Base-by-base conservation (phyloP, 192 early-diverging fungal species). In the Spinellus fusiger region DNA sequence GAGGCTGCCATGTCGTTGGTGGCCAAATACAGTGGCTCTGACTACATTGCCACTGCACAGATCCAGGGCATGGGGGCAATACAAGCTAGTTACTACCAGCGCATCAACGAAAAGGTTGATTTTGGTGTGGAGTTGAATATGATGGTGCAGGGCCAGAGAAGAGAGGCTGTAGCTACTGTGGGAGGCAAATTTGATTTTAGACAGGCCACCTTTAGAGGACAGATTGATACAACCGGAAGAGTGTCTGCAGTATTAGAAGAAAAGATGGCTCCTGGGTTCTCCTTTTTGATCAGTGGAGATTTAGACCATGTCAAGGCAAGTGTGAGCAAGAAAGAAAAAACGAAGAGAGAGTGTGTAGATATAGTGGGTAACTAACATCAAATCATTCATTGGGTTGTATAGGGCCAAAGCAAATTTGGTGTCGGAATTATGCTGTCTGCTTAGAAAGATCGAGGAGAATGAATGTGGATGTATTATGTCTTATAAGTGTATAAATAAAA, bases 121-220 rank as follows among this genome's bases (percentile, higher is more conserved):
- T 87, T 96, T 22, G 93, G 84, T 32, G 84, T 91, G 6, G 96
- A 99, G 80, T 75, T 95, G 26, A 91, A 98, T 73, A 64, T 93
- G 61, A 68, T 95, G 56, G 77, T 68, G 9, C 73, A 75, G 22
- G 82, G 73, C 48, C 88, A 86, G 3, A 78, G 91, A 49, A 82
- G 94, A 55, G 94, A 97, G 54, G 97, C 91, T 38, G 82, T 95
- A 57, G 92, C 90, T 57, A 89, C 91, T 15, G 88, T 94, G n/a
- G 95, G 93, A 44, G 96, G 92, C 72, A 99, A 99, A 81, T 92
- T 95, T 57, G 95, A 97, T 64, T 97, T 97, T 66, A 83, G 93
- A 46, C 82, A 83, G 34, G 85, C 94, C 28, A 96, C 90, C 33
- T 86, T 99, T 70, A 80, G 95, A 56, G 93, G 91, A n/a, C 87